Evolutionary conservation across 805 yeast genomes (phyloP).

Genomic region (Kurtzmaniella fragi): DNA sequence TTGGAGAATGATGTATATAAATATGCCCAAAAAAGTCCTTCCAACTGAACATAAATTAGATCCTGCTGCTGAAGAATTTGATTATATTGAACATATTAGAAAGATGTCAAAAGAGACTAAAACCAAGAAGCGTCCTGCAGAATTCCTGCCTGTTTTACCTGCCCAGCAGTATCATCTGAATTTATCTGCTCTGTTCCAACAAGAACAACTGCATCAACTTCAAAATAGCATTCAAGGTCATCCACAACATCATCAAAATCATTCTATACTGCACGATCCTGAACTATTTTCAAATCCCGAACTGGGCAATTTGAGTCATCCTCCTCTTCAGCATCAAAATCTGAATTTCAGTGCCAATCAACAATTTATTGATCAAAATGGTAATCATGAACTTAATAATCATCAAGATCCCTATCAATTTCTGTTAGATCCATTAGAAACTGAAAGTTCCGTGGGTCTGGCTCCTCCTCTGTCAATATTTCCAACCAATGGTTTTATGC

Average conservation of each 20-base stretch:
- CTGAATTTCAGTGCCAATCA: background rate
- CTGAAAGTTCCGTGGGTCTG: too few species aligned
- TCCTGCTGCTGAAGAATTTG: slow-evolving; percentile 51
- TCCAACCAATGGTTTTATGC: too few species aligned
- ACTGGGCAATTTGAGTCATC: slow-evolving; percentile 1
- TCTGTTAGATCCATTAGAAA: too few species aligned
- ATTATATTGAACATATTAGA: slow-evolving; percentile 60
- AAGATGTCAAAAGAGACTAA: slow-evolving; percentile 43
- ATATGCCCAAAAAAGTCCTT: slow-evolving; percentile 9
- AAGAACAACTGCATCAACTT: background rate
- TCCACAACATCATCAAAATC: slow-evolving; percentile 1
- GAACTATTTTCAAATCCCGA: background rate
- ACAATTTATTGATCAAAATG: background rate
- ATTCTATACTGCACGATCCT: background rate
- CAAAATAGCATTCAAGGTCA: background rate
- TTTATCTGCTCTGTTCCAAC: slow-evolving; percentile 13
- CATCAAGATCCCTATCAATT: too few species aligned
- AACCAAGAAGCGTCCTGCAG: slow-evolving; percentile 14
- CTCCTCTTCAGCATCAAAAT: slow-evolving; percentile 3
- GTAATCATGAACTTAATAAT: too few species aligned
- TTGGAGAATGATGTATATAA: slow-evolving; percentile 79
- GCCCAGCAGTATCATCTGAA: slow-evolving; percentile 6
- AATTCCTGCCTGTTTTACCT: slow-evolving; percentile 8
- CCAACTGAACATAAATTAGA: slow-evolving; percentile 19
- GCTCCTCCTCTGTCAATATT: too few species aligned